phyloP scores from a whole-genome alignment of 257 asterid species.

The Ocimum tenuiflorum region DNA sequence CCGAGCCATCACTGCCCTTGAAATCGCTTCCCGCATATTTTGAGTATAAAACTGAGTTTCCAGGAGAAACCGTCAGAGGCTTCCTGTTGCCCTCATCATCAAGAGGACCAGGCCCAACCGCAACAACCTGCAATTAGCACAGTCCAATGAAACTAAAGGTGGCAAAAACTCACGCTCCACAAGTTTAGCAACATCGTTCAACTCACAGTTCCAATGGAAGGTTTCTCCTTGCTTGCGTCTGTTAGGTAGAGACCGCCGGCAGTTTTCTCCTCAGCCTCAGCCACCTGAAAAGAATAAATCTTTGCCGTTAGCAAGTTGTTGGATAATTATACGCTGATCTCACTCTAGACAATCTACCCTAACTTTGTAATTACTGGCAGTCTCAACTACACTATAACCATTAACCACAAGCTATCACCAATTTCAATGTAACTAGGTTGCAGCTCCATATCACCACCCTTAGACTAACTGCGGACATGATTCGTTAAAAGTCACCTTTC shows the following conservation, averaged over 20 bases:
- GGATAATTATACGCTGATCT: background rate
- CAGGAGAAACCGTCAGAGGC: conserved; percentile 53
- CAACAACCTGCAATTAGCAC: conserved; percentile 46
- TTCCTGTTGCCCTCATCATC: conserved; percentile 83
- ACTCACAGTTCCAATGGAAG: conserved; percentile 82
- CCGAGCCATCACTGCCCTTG: conserved; percentile 68
- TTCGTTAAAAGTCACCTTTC: too few species aligned
- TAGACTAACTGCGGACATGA: too few species aligned
- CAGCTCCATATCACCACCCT: too few species aligned
- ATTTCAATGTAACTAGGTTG: too few species aligned
- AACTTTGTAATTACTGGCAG: background rate
- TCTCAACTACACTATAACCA: background rate
- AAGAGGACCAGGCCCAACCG: conserved; percentile 82
- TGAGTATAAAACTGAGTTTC: conserved; percentile 75
- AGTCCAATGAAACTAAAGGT: background rate
- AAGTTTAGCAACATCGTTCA: background rate
- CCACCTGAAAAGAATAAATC: conserved; percentile 42
- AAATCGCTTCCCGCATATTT: conserved; percentile 88
- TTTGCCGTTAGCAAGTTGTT: background rate
- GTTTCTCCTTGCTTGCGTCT: conserved; percentile 82
- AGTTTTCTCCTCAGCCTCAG: conserved; percentile 75
- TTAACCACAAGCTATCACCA: background rate
- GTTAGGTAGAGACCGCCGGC: conserved; percentile 85
- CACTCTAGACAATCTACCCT: background rate
- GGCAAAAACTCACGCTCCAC: too few species aligned